Evolutionary conservation across 768 basidiomycete genomes (phyloP).

Genomic region (Termitomyces sp.): DNA sequence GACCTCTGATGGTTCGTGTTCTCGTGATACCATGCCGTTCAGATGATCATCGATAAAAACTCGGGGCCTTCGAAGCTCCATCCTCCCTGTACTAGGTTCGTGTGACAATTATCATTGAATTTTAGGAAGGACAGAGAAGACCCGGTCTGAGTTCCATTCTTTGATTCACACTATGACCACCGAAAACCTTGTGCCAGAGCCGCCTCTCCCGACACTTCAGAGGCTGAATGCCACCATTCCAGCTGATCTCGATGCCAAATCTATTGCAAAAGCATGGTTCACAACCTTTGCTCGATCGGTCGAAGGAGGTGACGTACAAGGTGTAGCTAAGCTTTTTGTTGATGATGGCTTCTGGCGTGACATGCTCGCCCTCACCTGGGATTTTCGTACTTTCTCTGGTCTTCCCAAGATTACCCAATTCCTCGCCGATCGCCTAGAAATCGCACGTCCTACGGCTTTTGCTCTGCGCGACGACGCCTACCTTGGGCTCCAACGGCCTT

Average conservation of each 20-base stretch:
- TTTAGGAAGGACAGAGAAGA: too few species aligned
- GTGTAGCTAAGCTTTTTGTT: constrained; percentile 17
- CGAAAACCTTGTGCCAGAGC: constrained; percentile 1
- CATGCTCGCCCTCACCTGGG: constrained; percentile 21
- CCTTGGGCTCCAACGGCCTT: constrained; percentile 33
- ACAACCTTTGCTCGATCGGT: constrained; percentile 14
- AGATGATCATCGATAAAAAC: too few species aligned
- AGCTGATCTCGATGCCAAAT: constrained; percentile 15
- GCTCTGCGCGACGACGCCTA: constrained; percentile 25
- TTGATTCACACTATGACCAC: not conserved
- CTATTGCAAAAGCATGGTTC: constrained; percentile 25
- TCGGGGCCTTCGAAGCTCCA: too few species aligned
- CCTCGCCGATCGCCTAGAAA: constrained; percentile 14
- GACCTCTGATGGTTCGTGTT: too few species aligned
- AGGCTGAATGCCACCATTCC: constrained; percentile 19
- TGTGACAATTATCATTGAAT: too few species aligned
- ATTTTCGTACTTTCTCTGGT: constrained; percentile 22
- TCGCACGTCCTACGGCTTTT: constrained; percentile 22
- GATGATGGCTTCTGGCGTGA: constrained; percentile 19
- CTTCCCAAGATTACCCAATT: constrained; percentile 12
- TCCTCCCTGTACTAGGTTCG: too few species aligned
- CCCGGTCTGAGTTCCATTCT: too few species aligned
- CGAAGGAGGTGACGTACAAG: constrained; percentile 12
- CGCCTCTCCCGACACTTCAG: constrained; percentile 25
- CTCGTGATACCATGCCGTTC: too few species aligned